Base-by-base conservation (phyloP, 164 flowering plant species). In the Chimonanthus salicifolius region DNA sequence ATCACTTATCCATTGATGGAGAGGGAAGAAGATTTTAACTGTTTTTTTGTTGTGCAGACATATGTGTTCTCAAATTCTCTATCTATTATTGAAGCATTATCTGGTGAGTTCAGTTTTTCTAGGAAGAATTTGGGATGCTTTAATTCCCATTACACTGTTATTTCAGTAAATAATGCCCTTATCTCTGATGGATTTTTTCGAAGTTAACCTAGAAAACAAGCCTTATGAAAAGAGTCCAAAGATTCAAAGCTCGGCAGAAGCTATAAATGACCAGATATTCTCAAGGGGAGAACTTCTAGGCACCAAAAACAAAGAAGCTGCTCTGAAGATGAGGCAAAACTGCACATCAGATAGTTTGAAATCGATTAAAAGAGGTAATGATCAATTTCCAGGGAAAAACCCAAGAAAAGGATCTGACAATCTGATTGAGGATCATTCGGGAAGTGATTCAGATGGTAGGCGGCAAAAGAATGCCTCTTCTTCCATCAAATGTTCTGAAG, bases 31-130 rank as follows among this genome's bases (percentile, higher is more conserved):
- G 15, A 45, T 15, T 48, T 49, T 62, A 11, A 51, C 49, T 70
- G 4, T 44, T 43, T 71, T 15, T 62, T 15, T 60, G 5, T 58
- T 3, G 48, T 85, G 90, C 98, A 96, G 98, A 91, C 92, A n/a
- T 94, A 96, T 72, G 64, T 81, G 58, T 96, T 96, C 81, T 86
- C 93, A 76, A 87, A 89, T 86, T 89, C 95, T 71, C 85, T 96
- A 70, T 92, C 98, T 15, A 90, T 96, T 68, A 49, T 96, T 13
- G 88, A 96, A 74, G 90, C 98, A 74, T 81, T 96, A 67, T 79
- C 98, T 79, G 98, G 99, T 96, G 66, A 84, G 71, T 80, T 20
- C 4, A 74, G 44, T 15, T 58, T 9, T 77, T 60, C 47, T 58
- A 4, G 47, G 46, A 47, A 58, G 7, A 60, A 45, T 74, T 20